Evolutionary conservation across 176 grass and related monocot genomes (phyloP).

Genomic region (Oryza officinalis): DNA sequence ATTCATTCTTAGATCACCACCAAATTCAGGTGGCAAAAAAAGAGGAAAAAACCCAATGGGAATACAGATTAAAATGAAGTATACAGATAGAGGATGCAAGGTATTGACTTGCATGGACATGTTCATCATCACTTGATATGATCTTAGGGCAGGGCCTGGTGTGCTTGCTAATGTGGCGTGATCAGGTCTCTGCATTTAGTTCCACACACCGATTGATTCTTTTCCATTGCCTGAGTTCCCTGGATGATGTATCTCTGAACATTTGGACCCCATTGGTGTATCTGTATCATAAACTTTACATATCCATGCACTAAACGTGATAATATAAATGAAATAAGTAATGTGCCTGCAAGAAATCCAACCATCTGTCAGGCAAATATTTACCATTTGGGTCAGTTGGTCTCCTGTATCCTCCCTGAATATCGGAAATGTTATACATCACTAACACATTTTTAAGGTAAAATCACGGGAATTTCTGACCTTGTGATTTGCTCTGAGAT

Average conservation of each 20-base stretch:
- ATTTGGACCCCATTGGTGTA: background rate
- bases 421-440: too few species aligned
- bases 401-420: background rate
- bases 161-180: background rate
- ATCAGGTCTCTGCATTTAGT: conserved; percentile 21
- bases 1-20: conserved; percentile 11
- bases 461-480: too few species aligned
- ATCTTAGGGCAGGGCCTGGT: conserved; percentile 29
- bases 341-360: background rate
- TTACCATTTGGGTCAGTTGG: background rate
- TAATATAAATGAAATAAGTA: background rate
- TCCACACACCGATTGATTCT: conserved; percentile 22
- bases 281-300: conserved; percentile 34
- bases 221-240: conserved; percentile 12
- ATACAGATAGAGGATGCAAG: conserved; percentile 64
- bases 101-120: conserved; percentile 44
- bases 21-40: background rate
- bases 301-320: conserved; percentile 5
- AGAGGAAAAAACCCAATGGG: background rate
- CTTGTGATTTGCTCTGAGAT: too few species aligned
- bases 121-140: conserved; percentile 15
- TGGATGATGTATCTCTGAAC: conserved; percentile 23
- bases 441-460: too few species aligned
- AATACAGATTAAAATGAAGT: conserved; percentile 9
- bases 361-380: background rate